Conservation (phyloP, 805 yeast species). For the Schizosaccharomyces japonicus region DNA sequence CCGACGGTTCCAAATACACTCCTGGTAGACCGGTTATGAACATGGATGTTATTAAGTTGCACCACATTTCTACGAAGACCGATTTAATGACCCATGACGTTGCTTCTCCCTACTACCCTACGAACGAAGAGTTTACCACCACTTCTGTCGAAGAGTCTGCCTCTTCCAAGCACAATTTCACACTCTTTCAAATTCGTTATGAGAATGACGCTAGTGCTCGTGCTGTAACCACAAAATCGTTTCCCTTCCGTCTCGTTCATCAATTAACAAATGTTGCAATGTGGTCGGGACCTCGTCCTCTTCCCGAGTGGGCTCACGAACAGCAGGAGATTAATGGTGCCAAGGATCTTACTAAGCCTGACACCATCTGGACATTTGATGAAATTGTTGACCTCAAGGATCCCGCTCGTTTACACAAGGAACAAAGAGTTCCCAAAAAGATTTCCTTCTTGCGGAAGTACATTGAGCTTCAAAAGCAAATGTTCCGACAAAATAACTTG, state of each 20-base stretch:
- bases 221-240: slow-evolving; percentile 42
- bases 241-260: slow-evolving; percentile 49
- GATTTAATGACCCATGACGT: slow-evolving; percentile 77
- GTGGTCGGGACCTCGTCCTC: slow-evolving; percentile 63
- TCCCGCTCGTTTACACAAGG: slow-evolving; percentile 26
- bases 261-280: slow-evolving; percentile 72
- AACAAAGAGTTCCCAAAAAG: slow-evolving; percentile 29
- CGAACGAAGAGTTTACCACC: slow-evolving; percentile 84
- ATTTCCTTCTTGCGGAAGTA: slow-evolving; percentile 67
- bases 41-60: slow-evolving; percentile 54
- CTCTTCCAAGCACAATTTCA: slow-evolving; percentile 36
- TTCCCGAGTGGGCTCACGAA: slow-evolving; percentile 86
- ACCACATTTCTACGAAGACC: slow-evolving; percentile 61
- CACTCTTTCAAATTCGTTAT: slow-evolving; percentile 53
- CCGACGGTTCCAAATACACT: slow-evolving; percentile 18
- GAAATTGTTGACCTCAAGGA: slow-evolving; percentile 42
- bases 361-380: slow-evolving; percentile 58
- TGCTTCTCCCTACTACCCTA: slow-evolving; percentile 75
- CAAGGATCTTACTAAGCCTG: slow-evolving; percentile 45
- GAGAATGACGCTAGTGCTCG: slow-evolving; percentile 28
- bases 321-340: slow-evolving; percentile 93
- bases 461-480: slow-evolving; percentile 63
- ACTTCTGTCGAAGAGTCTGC: slow-evolving; percentile 35
- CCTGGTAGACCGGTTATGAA: slow-evolving; percentile 31
- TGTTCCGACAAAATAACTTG: slow-evolving; percentile 84